Conservation (phyloP, 1,139 yeast genomes). For the Wickerhamiella pararugosa region DNA sequence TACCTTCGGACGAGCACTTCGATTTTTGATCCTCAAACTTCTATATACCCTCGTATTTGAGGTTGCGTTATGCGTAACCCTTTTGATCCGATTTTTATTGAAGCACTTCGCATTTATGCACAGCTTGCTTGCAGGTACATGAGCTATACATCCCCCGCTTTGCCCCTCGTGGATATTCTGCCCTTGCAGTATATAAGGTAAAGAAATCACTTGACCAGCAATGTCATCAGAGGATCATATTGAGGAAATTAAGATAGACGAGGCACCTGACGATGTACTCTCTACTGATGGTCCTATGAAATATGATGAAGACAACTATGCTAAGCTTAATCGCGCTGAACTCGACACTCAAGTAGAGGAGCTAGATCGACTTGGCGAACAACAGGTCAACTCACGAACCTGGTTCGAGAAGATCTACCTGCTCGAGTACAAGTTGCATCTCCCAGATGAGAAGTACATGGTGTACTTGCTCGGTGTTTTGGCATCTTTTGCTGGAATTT, state of each 20-base stretch:
- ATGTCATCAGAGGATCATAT: slow-evolving; percentile 1
- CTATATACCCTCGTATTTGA: too few species aligned
- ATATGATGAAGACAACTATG: slow-evolving; percentile 11
- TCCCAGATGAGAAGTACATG: slow-evolving; percentile 9
- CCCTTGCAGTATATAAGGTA: neutral
- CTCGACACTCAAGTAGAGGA: slow-evolving; percentile 9
- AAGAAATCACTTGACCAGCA: slow-evolving; percentile 1
- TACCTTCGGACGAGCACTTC: too few species aligned
- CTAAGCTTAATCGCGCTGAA: slow-evolving; percentile 11
- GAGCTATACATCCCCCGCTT: too few species aligned
- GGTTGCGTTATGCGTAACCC: too few species aligned
- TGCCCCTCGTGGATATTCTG: too few species aligned
- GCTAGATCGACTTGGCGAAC: slow-evolving; percentile 11
- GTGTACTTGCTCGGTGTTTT: slow-evolving; percentile 13
- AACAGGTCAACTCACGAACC: neutral
- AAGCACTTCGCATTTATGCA: too few species aligned
- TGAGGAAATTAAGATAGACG: neutral
- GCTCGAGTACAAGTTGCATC: slow-evolving; percentile 7
- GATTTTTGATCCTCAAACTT: too few species aligned
- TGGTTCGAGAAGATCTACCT: slow-evolving; percentile 4
- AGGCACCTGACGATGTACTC: neutral
- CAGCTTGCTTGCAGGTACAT: too few species aligned
- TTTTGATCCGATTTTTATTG: too few species aligned
- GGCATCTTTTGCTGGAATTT: slow-evolving; percentile 44
- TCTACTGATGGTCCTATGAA: slow-evolving; percentile 5